Evolutionary conservation across 1,284 basidiomycete species (phyloP), one percentile per base, ranked within the genome.

Genomic region (Puccinia polysora): DNA sequence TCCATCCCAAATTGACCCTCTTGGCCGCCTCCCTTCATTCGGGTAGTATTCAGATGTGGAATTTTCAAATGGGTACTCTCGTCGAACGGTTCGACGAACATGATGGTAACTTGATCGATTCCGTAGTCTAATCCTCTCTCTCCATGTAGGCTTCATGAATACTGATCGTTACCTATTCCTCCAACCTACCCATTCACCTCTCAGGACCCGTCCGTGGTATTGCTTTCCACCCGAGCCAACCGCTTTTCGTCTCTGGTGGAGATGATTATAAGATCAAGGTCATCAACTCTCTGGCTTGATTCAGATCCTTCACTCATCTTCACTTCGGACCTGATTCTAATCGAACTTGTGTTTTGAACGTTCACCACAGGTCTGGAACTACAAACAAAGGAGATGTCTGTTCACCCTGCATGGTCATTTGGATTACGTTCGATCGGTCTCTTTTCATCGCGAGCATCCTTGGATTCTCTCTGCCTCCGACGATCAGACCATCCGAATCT

Each of bases 191-290:
- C 58, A 2, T 38, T 23, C 15, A 23, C 18, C 23, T 49, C 25
- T 20, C 75, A 95, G 92, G 93, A 53, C 96, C 96, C 68, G 95
- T 99, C 10, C 86, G 96, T 79, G 96, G 87, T 73, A 91, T 98
- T 75, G 90, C 89, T 65, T 92, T 99, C 77, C 96, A 98, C 82
- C 92, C 93, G 2, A 95, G 88, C 75, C 87, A 96, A 78, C 93
- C 96, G 40, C 84, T 98, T 76, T 84, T 98, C 74, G 90, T 85
- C 34, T 93, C 92, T 12, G 96, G 96, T 78, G 96, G 95, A 75
- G 96, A 99, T 81, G 96, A 99, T 83, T 99, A 97, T 84, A 97
- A 97, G 86, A 93, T 98, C 84, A 97, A 94, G 84, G 91, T 95
- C 77, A 93, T n/a, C n/a, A n/a, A n/a, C n/a, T n/a, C n/a, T n/a